A percentile compares a stretch with the other conserved stretches of the same genome.
Conservation (phyloP, 2,329 filamentous ascomycete genomes). For the Alternaria brassicae region DNA sequence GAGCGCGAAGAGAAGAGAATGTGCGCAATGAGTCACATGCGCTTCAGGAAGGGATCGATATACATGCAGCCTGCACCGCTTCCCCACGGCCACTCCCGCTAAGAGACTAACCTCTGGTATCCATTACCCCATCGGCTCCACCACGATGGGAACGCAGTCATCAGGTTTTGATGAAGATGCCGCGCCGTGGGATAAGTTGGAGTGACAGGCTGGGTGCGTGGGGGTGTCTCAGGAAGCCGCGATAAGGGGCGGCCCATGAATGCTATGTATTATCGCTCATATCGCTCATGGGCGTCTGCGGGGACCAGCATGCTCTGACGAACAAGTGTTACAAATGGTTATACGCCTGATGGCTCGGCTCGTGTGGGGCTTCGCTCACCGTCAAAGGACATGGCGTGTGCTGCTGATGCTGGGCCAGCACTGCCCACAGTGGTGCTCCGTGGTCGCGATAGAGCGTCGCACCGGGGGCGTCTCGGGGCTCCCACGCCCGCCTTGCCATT, state of each 20-base stretch:
- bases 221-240: constrained; percentile 30
- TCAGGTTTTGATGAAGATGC: constrained; percentile 26
- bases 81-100: constrained; percentile 35
- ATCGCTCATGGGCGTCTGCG: neutral
- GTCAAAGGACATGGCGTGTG: neutral
- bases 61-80: constrained; percentile 1
- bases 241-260: constrained; percentile 29
- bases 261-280: no score
- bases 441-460: constrained; percentile 12
- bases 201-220: constrained; percentile 31
- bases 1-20: neutral
- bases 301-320: constrained; percentile 20
- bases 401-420: neutral
- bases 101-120: constrained; percentile 17
- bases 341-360: constrained; percentile 11
- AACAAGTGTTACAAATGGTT: constrained; percentile 27
- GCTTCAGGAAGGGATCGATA: constrained; percentile 20
- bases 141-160: constrained; percentile 4
- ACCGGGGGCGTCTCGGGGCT: constrained; percentile 9
- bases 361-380: constrained; percentile 26
- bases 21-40: neutral
- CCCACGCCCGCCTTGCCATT: constrained; percentile 27
- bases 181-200: constrained; percentile 29
- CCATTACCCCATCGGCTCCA: constrained; percentile 25
- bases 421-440: neutral